Percentiles rank a stretch among this genome's conserved stretches.
These are phyloP conservation scores for Backusella mclennaniae DNA, from an alignment of 192 early-diverging fungal species.

Conservation along the genomic window DNA sequence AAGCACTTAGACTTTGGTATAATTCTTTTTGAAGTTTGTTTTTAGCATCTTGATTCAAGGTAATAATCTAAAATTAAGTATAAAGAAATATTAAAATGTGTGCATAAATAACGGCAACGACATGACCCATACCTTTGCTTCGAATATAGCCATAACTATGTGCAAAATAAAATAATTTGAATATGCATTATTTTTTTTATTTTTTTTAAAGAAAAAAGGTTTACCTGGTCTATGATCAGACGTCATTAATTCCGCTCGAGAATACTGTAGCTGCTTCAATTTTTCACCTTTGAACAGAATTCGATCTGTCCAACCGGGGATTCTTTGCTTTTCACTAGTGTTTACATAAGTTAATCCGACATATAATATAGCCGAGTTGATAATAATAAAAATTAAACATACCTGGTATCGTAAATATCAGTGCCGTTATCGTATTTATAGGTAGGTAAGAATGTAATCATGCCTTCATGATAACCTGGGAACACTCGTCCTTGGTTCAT, in stretches of 20 bases:
- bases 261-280: constrained; percentile 48
- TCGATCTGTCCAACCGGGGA: constrained; percentile 69
- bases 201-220: background rate
- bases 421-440: constrained; percentile 83
- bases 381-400: constrained; percentile 13
- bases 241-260: constrained; percentile 57
- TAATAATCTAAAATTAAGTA: constrained; percentile 34
- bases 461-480: constrained; percentile 73
- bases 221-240: constrained; percentile 82
- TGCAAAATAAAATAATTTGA: constrained; percentile 2
- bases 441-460: constrained; percentile 71
- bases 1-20: constrained; percentile 41
- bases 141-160: constrained; percentile 35
- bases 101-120: background rate
- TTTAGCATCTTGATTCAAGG: constrained; percentile 45
- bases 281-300: constrained; percentile 59
- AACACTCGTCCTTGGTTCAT: constrained; percentile 67
- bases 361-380: background rate
- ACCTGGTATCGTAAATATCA: constrained; percentile 69
- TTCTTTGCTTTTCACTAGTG: constrained; percentile 57
- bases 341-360: constrained; percentile 5
- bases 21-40: constrained; percentile 47
- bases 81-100: background rate
- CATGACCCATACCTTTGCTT: constrained; percentile 25
- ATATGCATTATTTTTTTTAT: background rate